Base-by-base conservation (phyloP, 1,139 yeast genomes). In the Kodamaea sp. region DNA sequence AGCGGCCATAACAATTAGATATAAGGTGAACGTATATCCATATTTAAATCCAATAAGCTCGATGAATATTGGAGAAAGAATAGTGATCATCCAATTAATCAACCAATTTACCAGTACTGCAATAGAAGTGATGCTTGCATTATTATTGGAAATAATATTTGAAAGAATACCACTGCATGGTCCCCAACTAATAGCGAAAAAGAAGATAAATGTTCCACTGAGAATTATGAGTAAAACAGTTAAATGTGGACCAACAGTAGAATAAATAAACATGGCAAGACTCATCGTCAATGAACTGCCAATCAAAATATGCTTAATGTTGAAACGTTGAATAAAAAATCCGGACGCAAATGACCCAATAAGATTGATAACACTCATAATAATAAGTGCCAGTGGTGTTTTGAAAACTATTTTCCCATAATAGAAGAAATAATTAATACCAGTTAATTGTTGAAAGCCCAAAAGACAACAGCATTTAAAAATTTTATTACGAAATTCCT, bases 391-490 rank as follows among this genome's bases (percentile, higher is more conserved):
- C 15, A 34, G 32, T 22, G 24, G 51, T 32, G 34, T 36, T 4
- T 49, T 44, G 36, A 63, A 55, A 8, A 63, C 39, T 3, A 43
- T 38, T 5, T 54, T 48, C 9, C 65, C 60, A 40, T 54, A 65
- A 43, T 64, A 65, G 38, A 65, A 65, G 39, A 63, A 62, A 35
- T 58, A 62, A 39, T 62, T 63, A 27, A 65, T 60, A 1, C 70
- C 70, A 1, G 67, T 61, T 30, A 64, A 46, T 43, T 64, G 70
- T 45, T 65, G 70, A 30, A 60, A 54, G 9, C 49, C 48, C 63
- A 61, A 57, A 6, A 65, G 31, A 3, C 43, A 32, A 27, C 58
- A 48, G 38, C 65, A 53, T 30, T 33, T 31, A 25, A 40, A 23
- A 32, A 37, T 28, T 24, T 31, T 27, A 26, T 32, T 29, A 6